Percentiles rank a stretch among this genome's conserved stretches.
These are phyloP conservation scores for Mycena galopus DNA, from an alignment of 768 basidiomycete genomes.

Conservation along the genomic window DNA sequence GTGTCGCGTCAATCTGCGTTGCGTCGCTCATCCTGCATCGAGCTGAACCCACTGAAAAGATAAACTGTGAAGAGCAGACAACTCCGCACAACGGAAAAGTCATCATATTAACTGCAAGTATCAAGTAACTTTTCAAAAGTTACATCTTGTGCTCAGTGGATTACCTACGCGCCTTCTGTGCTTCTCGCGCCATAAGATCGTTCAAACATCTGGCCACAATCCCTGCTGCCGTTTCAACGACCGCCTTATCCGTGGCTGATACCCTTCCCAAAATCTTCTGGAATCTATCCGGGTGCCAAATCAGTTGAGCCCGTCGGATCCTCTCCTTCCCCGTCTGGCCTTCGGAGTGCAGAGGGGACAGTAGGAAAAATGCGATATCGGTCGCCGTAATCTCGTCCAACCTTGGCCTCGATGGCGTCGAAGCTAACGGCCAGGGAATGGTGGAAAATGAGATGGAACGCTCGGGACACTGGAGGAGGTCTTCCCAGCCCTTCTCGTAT, in stretches of 20 bases:
- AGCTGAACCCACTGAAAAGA: too few relatives aligned
- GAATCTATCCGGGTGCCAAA: conserved; percentile 90
- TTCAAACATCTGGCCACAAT: conserved; percentile 77
- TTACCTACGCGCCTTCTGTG: conserved; percentile 2
- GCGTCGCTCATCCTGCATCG: too few relatives aligned
- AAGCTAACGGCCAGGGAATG: conserved; percentile 79
- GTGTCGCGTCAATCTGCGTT: too few relatives aligned
- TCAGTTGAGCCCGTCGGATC: conserved; percentile 73
- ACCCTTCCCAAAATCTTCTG: conserved; percentile 62
- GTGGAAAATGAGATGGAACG: conserved; percentile 65
- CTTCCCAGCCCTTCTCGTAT: conserved; percentile 78
- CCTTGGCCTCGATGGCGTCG: conserved; percentile 47
- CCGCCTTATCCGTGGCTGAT: conserved; percentile 59
- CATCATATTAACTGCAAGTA: too few relatives aligned
- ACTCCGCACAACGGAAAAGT: too few relatives aligned
- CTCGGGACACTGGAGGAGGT: conserved; percentile 55
- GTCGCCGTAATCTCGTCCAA: conserved; percentile 65
- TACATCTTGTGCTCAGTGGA: neutral
- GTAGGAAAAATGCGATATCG: conserved; percentile 71
- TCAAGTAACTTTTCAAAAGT: conserved; percentile 3
- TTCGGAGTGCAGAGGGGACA: conserved; percentile 74
- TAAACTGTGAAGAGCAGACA: too few relatives aligned
- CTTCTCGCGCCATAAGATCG: conserved; percentile 63
- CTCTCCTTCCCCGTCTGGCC: conserved; percentile 73
- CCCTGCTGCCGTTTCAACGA: conserved; percentile 74